Evolutionary conservation across 495 filamentous ascomycete species (phyloP).

Genomic region (Penicillium diatomitis): DNA sequence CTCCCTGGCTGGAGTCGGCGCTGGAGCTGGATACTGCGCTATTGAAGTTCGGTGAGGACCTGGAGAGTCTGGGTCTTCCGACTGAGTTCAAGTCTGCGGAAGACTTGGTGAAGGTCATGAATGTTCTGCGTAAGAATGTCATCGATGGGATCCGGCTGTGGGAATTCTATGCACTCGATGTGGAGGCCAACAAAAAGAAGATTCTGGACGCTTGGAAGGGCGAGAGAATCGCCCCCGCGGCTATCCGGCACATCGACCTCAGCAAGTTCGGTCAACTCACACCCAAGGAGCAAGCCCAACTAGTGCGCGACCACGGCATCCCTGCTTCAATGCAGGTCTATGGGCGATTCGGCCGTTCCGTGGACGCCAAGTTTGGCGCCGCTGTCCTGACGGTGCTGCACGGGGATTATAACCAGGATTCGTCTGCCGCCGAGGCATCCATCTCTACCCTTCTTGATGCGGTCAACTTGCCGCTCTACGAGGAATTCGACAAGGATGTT

Average conservation of each 20-base stretch:
- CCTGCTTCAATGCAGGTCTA: conserved; percentile 61
- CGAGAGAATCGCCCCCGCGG: conserved; percentile 40
- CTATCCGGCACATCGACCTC: conserved; percentile 25
- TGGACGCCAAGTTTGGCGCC: conserved; percentile 59
- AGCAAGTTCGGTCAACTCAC: conserved; percentile 40
- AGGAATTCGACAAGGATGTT: conserved; percentile 80
- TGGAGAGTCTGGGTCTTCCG: conserved; percentile 61
- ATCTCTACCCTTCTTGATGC: conserved; percentile 63
- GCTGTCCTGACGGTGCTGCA: conserved; percentile 58
- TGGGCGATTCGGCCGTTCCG: conserved; percentile 61
- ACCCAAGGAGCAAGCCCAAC: conserved; percentile 51
- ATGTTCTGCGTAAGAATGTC: conserved; percentile 69
- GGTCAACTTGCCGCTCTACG: conserved; percentile 78
- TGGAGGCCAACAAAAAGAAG: conserved; percentile 59
- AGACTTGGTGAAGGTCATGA: conserved; percentile 78
- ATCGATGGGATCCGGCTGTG: conserved; percentile 71
- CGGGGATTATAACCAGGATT: conserved; percentile 52
- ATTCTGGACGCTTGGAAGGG: conserved; percentile 63
- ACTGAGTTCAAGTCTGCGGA: conserved; percentile 59
- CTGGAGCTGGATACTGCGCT: conserved; percentile 80
- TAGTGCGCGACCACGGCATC: conserved; percentile 54
- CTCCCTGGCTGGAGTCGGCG: conserved; percentile 86
- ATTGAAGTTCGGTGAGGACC: conserved; percentile 62
- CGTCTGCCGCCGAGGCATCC: conserved; percentile 38
- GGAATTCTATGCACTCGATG: conserved; percentile 86